These are phyloP conservation scores for Malassezia psittaci DNA, from an alignment of 1,284 basidiomycete species.

Conservation along the genomic window DNA sequence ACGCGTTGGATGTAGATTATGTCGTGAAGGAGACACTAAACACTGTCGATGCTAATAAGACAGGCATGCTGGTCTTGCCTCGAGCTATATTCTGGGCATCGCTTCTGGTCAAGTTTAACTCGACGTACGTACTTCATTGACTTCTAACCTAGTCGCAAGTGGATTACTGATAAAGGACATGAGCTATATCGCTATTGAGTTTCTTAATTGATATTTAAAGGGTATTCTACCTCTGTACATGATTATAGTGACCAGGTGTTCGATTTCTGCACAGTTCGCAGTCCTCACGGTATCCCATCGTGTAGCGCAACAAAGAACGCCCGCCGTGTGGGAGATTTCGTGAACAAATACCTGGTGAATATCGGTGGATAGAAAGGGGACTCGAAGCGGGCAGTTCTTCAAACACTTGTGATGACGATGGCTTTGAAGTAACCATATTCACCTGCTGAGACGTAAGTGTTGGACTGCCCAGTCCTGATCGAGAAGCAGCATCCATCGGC, in stretches of 20 bases:
- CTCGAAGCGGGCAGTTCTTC: background rate
- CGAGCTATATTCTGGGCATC: background rate
- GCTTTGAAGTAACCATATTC: background rate
- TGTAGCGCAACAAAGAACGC: background rate
- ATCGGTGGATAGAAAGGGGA: background rate
- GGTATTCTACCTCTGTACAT: background rate
- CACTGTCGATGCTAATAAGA: constrained; percentile 3
- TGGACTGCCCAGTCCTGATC: background rate
- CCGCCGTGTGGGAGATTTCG: background rate
- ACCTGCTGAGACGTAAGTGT: background rate
- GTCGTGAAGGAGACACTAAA: constrained; percentile 5
- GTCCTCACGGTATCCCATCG: constrained; percentile 7
- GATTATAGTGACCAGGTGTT: constrained; percentile 4
- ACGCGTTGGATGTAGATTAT: constrained; percentile 6
- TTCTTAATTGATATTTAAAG: background rate
- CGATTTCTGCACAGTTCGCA: constrained; percentile 4
- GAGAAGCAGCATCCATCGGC: background rate
- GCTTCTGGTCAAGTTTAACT: constrained; percentile 4
- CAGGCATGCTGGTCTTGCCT: constrained; percentile 15
- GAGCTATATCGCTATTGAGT: constrained; percentile 11
- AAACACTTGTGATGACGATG: background rate
- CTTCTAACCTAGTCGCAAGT: constrained; percentile 1
- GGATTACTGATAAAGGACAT: constrained; percentile 2
- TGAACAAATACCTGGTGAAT: constrained; percentile 2
- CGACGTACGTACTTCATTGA: constrained; percentile 8